Percentiles rank a stretch among this genome's conserved stretches.
phyloP scores from a whole-genome alignment of 305 asterid species.

The Plantago coronopus region DNA sequence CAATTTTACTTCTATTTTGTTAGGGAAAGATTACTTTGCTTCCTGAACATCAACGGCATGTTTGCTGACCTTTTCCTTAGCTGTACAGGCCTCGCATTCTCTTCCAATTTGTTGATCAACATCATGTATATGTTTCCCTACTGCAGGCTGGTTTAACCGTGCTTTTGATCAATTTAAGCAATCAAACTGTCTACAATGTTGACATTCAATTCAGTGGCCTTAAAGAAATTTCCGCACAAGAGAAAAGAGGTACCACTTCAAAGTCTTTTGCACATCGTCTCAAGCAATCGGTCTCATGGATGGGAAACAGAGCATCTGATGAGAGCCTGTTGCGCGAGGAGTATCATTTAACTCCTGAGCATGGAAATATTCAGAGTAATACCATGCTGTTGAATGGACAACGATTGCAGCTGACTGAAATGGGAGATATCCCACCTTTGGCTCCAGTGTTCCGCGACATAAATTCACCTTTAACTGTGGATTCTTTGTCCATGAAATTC shows the following conservation, averaged over 20 bases:
- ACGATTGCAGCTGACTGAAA: constrained; percentile 38
- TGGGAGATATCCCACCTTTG: constrained; percentile 47
- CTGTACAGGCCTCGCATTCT: not conserved
- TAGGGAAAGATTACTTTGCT: not conserved
- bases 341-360: constrained; percentile 66
- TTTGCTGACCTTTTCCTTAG: not conserved
- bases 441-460: constrained; percentile 34
- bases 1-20: no score
- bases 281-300: constrained; percentile 62
- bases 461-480: constrained; percentile 39
- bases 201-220: constrained; percentile 36
- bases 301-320: constrained; percentile 62
- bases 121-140: not conserved
- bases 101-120: not conserved
- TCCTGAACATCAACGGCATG: no score
- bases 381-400: constrained; percentile 58
- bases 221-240: constrained; percentile 18
- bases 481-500: constrained; percentile 67
- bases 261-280: constrained; percentile 38
- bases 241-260: constrained; percentile 22
- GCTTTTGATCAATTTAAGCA: constrained; percentile 78
- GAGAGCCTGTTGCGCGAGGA: constrained; percentile 53
- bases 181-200: constrained; percentile 38
- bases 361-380: constrained; percentile 48
- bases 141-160: constrained; percentile 69